phyloP scores from a whole-genome alignment of 1,284 basidiomycete species.

The Cryptococcus sp. region DNA sequence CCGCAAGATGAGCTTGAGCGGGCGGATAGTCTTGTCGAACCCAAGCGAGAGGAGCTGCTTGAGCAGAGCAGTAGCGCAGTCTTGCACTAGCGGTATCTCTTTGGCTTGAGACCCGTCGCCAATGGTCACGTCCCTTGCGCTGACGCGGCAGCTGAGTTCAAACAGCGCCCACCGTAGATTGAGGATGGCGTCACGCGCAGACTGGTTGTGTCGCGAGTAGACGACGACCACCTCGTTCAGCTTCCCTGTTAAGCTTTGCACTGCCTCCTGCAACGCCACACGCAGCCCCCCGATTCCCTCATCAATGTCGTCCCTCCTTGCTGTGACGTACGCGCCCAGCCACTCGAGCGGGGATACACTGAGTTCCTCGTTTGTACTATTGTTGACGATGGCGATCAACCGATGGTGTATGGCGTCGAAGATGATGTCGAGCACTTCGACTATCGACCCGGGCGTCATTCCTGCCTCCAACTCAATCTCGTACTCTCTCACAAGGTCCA shows the following conservation, averaged over 20 bases:
- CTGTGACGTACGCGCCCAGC: slow-evolving; percentile 19
- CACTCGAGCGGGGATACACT: slow-evolving; percentile 20
- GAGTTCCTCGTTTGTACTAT: slow-evolving; percentile 5
- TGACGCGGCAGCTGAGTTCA: slow-evolving; percentile 50
- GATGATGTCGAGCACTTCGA: slow-evolving; percentile 27
- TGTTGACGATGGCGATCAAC: slow-evolving; percentile 19
- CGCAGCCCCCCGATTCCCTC: slow-evolving; percentile 1
- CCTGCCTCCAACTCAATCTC: slow-evolving; percentile 21
- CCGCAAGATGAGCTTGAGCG: slow-evolving; percentile 43
- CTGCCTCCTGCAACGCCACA: neutral
- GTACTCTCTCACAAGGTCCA: slow-evolving; percentile 2
- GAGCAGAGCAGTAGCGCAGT: slow-evolving; percentile 51
- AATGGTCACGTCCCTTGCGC: neutral
- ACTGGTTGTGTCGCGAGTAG: neutral
- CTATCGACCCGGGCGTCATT: slow-evolving; percentile 21
- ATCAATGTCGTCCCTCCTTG: neutral
- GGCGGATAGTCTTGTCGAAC: slow-evolving; percentile 55
- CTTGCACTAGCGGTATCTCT: neutral
- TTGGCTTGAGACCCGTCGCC: neutral
- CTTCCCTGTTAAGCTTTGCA: slow-evolving; percentile 4
- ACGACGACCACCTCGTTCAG: slow-evolving; percentile 21
- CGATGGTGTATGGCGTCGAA: slow-evolving; percentile 22
- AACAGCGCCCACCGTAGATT: slow-evolving; percentile 61
- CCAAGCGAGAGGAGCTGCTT: slow-evolving; percentile 58
- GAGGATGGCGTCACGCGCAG: slow-evolving; percentile 26